phyloP scores from a whole-genome alignment of 2,329 filamentous ascomycete species.

The Cladosporium sphaerospermum region DNA sequence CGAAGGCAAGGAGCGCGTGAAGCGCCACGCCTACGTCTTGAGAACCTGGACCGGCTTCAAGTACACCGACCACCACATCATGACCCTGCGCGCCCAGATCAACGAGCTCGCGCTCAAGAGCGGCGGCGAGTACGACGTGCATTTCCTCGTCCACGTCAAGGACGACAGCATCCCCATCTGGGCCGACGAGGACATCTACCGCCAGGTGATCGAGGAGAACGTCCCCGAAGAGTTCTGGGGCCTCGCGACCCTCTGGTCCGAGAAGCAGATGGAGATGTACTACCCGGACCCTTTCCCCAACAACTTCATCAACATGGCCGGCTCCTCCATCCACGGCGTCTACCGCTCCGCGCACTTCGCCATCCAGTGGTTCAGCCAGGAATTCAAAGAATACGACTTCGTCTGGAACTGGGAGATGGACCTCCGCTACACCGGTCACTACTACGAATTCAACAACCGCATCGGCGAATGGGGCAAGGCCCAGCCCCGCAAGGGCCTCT shows the following conservation, averaged over 20 bases:
- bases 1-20: slow-evolving; percentile 33
- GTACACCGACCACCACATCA: slow-evolving; percentile 72
- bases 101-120: slow-evolving; percentile 73
- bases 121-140: slow-evolving; percentile 79
- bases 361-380: slow-evolving; percentile 47
- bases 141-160: slow-evolving; percentile 79
- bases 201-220: slow-evolving; percentile 58
- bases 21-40: slow-evolving; percentile 74
- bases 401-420: slow-evolving; percentile 91
- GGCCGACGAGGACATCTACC: slow-evolving; percentile 65
- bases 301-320: slow-evolving; percentile 58
- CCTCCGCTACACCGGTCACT: slow-evolving; percentile 70
- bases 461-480: slow-evolving; percentile 57
- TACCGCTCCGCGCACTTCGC: slow-evolving; percentile 60
- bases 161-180: slow-evolving; percentile 70
- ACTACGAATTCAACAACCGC: slow-evolving; percentile 71
- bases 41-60: slow-evolving; percentile 77
- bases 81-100: slow-evolving; percentile 77
- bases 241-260: slow-evolving; percentile 87
- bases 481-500: slow-evolving; percentile 65
- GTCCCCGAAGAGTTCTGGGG: slow-evolving; percentile 81
- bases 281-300: slow-evolving; percentile 84
- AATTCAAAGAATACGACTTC: slow-evolving; percentile 46
- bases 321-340: slow-evolving; percentile 72
- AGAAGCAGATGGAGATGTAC: slow-evolving; percentile 82